A percentile compares a stretch with the other conserved stretches of the same genome.
phyloP scores from a whole-genome alignment of 495 filamentous ascomycete genomes.

The Aspergillus bridgeri region DNA sequence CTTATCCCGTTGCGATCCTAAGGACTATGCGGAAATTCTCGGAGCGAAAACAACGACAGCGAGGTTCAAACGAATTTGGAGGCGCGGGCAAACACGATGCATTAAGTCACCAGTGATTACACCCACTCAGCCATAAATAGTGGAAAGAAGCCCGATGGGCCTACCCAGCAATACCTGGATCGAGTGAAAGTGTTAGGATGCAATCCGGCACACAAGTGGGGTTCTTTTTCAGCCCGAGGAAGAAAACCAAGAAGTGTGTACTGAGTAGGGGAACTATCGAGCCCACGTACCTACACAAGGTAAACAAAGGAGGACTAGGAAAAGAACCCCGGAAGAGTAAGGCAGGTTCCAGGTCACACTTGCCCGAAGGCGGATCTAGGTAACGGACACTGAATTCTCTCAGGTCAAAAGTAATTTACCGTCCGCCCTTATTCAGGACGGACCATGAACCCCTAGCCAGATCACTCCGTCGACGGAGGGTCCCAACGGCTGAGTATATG shows the following conservation, averaged over 20 bases:
- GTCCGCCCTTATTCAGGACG: constrained; percentile 60
- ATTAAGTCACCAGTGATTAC: constrained; percentile 16
- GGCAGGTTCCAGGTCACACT: background rate
- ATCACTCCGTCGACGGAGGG: constrained; percentile 35
- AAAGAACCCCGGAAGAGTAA: background rate
- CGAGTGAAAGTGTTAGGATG: background rate
- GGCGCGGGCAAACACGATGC: constrained; percentile 6
- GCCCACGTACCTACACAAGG: background rate
- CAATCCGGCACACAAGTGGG: constrained; percentile 7
- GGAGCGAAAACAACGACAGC: constrained; percentile 5
- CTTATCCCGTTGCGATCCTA: background rate
- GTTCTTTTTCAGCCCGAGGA: background rate
- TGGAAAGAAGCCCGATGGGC: constrained; percentile 20
- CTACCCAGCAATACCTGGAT: constrained; percentile 16
- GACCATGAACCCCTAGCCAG: constrained; percentile 55
- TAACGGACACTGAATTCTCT: constrained; percentile 2
- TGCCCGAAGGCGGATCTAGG: background rate
- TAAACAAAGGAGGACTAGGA: background rate
- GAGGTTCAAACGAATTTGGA: constrained; percentile 3
- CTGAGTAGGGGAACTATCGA: constrained; percentile 3
- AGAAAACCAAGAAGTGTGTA: background rate
- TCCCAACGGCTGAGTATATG: constrained; percentile 19
- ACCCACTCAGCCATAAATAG: constrained; percentile 20
- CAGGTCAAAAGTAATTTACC: constrained; percentile 37
- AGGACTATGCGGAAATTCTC: background rate